These are phyloP conservation scores for Colletotrichum liriopes DNA, from an alignment of 2,329 filamentous ascomycete species.

Conservation along the genomic window DNA sequence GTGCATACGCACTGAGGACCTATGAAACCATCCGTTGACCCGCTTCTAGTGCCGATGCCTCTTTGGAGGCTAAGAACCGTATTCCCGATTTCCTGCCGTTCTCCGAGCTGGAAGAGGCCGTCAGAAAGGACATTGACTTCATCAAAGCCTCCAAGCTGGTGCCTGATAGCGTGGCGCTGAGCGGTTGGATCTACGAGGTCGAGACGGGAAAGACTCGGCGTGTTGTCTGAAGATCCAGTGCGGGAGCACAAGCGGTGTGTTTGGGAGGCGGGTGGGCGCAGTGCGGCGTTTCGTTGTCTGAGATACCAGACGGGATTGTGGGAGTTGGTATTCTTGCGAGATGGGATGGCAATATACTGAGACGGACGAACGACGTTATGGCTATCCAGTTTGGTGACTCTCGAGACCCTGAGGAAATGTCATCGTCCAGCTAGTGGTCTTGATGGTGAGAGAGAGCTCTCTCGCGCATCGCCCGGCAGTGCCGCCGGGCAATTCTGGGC, in stretches of 20 bases:
- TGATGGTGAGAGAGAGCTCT: background rate
- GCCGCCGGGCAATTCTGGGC: background rate
- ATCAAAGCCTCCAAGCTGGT: constrained; percentile 74
- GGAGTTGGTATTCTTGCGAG: background rate
- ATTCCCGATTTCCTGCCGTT: constrained; percentile 77
- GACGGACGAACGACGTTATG: background rate
- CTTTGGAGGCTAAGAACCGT: constrained; percentile 45
- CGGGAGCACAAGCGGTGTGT: constrained; percentile 13
- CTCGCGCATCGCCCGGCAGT: background rate
- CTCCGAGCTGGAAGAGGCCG: constrained; percentile 73
- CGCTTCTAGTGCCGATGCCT: constrained; percentile 40
- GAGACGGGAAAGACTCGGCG: constrained; percentile 72
- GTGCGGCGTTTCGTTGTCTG: background rate
- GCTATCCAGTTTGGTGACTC: background rate
- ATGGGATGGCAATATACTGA: too few relatives aligned
- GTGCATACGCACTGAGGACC: background rate
- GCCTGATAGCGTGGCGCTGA: constrained; percentile 72
- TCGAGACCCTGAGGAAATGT: background rate
- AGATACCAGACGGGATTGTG: background rate
- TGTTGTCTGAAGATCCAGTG: constrained; percentile 48
- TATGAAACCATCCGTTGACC: background rate
- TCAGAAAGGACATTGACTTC: constrained; percentile 76
- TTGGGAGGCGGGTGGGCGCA: background rate
- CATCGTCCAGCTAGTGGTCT: background rate
- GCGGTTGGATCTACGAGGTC: constrained; percentile 85